Conservation (phyloP, 768 basidiomycete species). For the Baorangia bicolor region DNA sequence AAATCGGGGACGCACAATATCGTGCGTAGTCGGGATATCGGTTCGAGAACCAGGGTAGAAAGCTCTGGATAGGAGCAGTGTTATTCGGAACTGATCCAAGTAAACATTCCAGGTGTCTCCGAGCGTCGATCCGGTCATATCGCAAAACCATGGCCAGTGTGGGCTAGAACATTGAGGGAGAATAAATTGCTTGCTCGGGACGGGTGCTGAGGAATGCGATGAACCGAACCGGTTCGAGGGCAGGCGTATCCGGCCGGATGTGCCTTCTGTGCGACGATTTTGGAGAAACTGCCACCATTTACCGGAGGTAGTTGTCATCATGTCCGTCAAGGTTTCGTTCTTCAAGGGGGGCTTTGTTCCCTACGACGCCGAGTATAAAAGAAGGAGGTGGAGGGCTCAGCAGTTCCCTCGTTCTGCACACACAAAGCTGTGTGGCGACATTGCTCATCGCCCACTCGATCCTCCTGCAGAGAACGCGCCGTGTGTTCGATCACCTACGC, state of each 20-base stretch:
- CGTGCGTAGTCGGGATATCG: constrained; percentile 2
- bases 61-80: background rate
- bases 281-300: constrained; percentile 10
- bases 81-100: background rate
- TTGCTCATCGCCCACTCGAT: constrained; percentile 9
- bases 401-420: background rate
- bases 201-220: constrained; percentile 2
- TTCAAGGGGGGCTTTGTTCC: constrained; percentile 8
- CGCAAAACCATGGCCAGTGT: constrained; percentile 12
- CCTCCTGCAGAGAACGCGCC: constrained; percentile 4
- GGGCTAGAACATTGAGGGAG: background rate
- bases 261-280: background rate
- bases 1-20: background rate
- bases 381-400: constrained; percentile 3
- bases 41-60: background rate
- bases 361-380: constrained; percentile 21
- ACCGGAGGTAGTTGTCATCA: constrained; percentile 19
- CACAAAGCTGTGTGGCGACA: constrained; percentile 12
- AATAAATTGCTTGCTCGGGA: background rate
- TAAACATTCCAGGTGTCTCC: background rate
- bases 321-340: background rate
- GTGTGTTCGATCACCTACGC: constrained; percentile 22
- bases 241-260: constrained; percentile 4
- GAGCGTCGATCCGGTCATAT: constrained; percentile 24
- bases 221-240: constrained; percentile 23